These are phyloP conservation scores for Smallanthus sonchifolius DNA, from an alignment of 129 eudicot species.

Conservation along the genomic window DNA sequence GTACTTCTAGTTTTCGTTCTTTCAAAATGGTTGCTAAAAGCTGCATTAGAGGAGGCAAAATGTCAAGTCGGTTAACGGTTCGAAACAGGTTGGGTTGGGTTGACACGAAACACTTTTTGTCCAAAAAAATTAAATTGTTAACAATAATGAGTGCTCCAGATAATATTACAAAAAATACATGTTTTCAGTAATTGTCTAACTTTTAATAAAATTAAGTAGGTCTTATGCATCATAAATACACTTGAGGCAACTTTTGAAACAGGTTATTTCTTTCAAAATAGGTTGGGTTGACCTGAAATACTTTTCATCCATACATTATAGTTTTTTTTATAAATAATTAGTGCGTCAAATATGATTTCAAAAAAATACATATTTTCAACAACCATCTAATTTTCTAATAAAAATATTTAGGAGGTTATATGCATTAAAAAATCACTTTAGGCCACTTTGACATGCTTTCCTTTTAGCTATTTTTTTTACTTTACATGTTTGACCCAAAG, in stretches of 20 bases:
- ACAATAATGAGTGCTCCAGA: background rate
- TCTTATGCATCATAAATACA: background rate
- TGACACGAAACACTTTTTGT: background rate
- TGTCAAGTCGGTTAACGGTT: background rate
- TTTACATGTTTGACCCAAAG: background rate
- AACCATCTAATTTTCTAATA: background rate
- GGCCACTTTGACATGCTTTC: background rate
- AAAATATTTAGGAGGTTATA: background rate
- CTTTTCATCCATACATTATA: background rate
- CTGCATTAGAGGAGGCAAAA: background rate
- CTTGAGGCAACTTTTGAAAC: background rate
- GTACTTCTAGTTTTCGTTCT: conserved; percentile 33
- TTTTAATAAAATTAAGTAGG: background rate
- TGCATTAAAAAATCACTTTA: background rate
- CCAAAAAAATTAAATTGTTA: background rate
- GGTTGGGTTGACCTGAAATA: background rate
- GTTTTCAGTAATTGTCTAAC: background rate
- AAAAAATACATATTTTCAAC: background rate
- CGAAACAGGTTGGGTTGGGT: background rate
- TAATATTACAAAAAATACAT: background rate
- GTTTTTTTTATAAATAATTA: background rate
- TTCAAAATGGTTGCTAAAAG: conserved; percentile 6
- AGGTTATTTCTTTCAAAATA: background rate
- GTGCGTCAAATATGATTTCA: background rate
- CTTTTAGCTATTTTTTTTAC: background rate